Percentiles rank a stretch among this genome's conserved stretches.
phyloP scores from a whole-genome alignment of 768 basidiomycete species.

The Phaeotremella skinneri region DNA sequence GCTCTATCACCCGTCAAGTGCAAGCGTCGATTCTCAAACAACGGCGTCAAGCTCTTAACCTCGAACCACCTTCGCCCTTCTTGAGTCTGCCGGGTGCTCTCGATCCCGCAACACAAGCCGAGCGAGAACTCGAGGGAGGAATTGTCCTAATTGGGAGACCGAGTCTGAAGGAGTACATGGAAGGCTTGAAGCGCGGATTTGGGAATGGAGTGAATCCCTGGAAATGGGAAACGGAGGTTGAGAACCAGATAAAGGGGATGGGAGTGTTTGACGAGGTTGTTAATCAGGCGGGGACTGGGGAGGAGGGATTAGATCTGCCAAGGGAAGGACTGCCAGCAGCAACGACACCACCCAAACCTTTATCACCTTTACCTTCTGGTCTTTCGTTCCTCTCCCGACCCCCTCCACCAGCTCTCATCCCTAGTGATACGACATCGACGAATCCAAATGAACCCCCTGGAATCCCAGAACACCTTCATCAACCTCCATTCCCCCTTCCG shows the following conservation, averaged over 20 bases:
- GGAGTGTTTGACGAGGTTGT: conserved; percentile 59
- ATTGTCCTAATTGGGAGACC: conserved; percentile 80
- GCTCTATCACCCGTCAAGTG: conserved; percentile 75
- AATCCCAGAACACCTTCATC: conserved; percentile 53
- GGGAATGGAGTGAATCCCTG: conserved; percentile 66
- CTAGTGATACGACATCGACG: conserved; percentile 18
- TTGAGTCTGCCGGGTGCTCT: conserved; percentile 49
- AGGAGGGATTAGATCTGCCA: conserved; percentile 32
- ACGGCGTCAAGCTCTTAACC: conserved; percentile 63
- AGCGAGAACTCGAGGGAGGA: conserved; percentile 74
- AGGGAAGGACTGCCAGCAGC: background rate
- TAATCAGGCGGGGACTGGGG: conserved; percentile 53
- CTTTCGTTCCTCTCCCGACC: conserved; percentile 50
- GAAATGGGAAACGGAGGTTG: conserved; percentile 54
- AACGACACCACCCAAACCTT: conserved; percentile 6
- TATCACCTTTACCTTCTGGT: conserved; percentile 30
- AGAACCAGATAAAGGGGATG: conserved; percentile 66
- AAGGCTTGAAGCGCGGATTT: conserved; percentile 82
- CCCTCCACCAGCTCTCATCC: conserved; percentile 7
- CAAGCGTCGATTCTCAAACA: conserved; percentile 66
- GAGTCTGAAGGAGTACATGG: conserved; percentile 91
- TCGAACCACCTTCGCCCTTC: conserved; percentile 55
- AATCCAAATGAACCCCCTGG: conserved; percentile 8
- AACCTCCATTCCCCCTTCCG: conserved; percentile 62
- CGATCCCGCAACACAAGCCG: conserved; percentile 58